Base-by-base conservation (phyloP, 2,329 filamentous ascomycete genomes). In the Teratosphaeria zuluensis region DNA sequence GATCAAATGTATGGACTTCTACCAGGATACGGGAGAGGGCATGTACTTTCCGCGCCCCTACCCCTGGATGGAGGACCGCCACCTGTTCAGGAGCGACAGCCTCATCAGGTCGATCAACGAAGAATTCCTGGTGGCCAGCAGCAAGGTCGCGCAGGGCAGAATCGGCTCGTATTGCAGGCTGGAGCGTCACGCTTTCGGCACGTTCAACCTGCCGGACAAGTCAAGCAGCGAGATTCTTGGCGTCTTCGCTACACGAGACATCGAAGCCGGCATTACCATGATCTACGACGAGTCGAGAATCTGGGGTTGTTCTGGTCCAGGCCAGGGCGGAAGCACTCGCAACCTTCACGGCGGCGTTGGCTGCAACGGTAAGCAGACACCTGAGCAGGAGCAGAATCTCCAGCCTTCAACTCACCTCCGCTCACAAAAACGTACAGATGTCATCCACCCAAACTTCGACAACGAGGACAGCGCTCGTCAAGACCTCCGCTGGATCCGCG, bases 401-500 rank as follows among this genome's bases (percentile, higher is more conserved):
- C 42, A 19, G 42, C 16, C n/a, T 11, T 48, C 42, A n/a, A 19
- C n/a, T n/a, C 21, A 7, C 16, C 2, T 19, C 5, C 16, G n/a
- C 42, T 48, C 19, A 48, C 42, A 6, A 28, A 28, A 4, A 19
- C 16, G 8, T 55, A 12, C 52, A 1, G 56, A 66, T 33, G 60
- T 58, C 24, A 30, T 64, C 11, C 67, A 70, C 55, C 66, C 66
- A 1, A 65, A 70, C 51, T 51, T 62, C 9, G 30, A 53, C 7
- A 19, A 35, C 6, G 66, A 69, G 28, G 54, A 59, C 24, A n/a
- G 35, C 35, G 52, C 56, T 1, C 12, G 32, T 1, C 56, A 65
- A 12, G 62, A 68, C 54, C 55, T 70, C 14, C 59, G 63, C 33
- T 70, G 67, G 69, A 61, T 68, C 19, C 62, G 62, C 28, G 60